Evolutionary conservation across 108 stramenopile species (phyloP).

Genomic region (Skeletonema grethae): DNA sequence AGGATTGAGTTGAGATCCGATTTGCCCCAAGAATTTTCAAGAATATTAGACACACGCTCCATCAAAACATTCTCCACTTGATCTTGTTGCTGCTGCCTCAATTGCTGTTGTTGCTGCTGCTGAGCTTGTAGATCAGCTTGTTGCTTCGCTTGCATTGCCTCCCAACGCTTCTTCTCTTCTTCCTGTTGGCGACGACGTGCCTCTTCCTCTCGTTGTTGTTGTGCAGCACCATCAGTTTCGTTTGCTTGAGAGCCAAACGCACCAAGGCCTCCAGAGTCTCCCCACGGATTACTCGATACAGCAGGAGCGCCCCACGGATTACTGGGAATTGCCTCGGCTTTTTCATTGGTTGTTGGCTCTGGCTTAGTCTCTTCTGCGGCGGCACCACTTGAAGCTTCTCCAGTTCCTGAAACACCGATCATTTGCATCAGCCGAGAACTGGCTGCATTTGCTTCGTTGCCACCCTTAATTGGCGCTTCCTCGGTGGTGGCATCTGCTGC

Average conservation of each 20-base stretch:
- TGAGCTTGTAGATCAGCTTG: slow-evolving; percentile 53
- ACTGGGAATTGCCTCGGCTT: slow-evolving; percentile 48
- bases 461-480: slow-evolving; percentile 58
- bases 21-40: slow-evolving; percentile 88
- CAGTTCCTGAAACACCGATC: slow-evolving; percentile 78
- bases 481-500: slow-evolving; percentile 21
- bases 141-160: slow-evolving; percentile 59
- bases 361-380: slow-evolving; percentile 6
- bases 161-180: slow-evolving; percentile 54
- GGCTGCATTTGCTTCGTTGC: slow-evolving; percentile 56
- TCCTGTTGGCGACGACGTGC: slow-evolving; percentile 62
- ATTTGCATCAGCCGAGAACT: slow-evolving; percentile 87
- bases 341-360: slow-evolving; percentile 16
- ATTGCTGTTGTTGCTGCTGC: slow-evolving; percentile 50
- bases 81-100: slow-evolving; percentile 60
- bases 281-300: slow-evolving; percentile 14
- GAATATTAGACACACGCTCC: slow-evolving; percentile 80
- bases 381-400: slow-evolving; percentile 23
- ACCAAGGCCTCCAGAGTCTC: slow-evolving; percentile 39
- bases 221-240: slow-evolving; percentile 44
- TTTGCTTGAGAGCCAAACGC: slow-evolving; percentile 21
- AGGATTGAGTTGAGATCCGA: slow-evolving; percentile 82
- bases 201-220: slow-evolving; percentile 58
- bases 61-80: slow-evolving; percentile 88
- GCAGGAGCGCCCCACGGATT: slow-evolving; percentile 32